Conservation (phyloP, 2,329 filamentous ascomycete species). For the Herpotrichia juniperi region DNA sequence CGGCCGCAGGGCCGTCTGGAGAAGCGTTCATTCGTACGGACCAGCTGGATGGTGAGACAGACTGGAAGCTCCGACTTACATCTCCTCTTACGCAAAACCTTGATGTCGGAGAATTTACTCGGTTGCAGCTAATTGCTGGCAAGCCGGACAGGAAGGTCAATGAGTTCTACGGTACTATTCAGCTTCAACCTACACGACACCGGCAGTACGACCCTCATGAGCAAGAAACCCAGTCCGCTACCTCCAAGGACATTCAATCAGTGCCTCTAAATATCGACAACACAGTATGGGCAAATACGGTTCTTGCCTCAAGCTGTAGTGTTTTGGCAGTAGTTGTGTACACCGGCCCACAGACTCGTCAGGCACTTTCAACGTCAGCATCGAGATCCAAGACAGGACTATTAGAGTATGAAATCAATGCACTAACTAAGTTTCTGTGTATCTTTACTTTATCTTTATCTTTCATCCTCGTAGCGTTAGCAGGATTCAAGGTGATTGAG, state of each 20-base stretch:
- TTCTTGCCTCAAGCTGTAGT: conserved; percentile 89
- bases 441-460: conserved; percentile 85
- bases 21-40: conserved; percentile 98
- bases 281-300: conserved; percentile 97
- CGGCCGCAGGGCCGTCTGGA: conserved; percentile 58
- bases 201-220: conserved; percentile 54
- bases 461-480: conserved; percentile 83
- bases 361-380: conserved; percentile 88
- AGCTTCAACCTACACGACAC: conserved; percentile 66
- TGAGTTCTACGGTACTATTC: conserved; percentile 89
- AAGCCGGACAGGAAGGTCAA: conserved; percentile 95
- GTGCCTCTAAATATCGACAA: conserved; percentile 90
- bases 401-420: conserved; percentile 95
- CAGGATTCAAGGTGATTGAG: conserved; percentile 74
- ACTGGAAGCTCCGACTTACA: conserved; percentile 94
- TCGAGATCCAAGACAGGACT: conserved; percentile 94
- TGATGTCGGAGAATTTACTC: conserved; percentile 70
- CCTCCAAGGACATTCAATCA: conserved; percentile 54
- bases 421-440: conserved; percentile 93
- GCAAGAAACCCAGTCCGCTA: conserved; percentile 22
- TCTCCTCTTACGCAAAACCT: conserved; percentile 86
- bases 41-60: conserved; percentile 95
- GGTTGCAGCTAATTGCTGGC: conserved; percentile 75
- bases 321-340: conserved; percentile 92
- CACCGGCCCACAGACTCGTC: conserved; percentile 91